Evolutionary conservation across 2,329 filamentous ascomycete species (phyloP).

Genomic region (Pseudogymnoascus sp.): DNA sequence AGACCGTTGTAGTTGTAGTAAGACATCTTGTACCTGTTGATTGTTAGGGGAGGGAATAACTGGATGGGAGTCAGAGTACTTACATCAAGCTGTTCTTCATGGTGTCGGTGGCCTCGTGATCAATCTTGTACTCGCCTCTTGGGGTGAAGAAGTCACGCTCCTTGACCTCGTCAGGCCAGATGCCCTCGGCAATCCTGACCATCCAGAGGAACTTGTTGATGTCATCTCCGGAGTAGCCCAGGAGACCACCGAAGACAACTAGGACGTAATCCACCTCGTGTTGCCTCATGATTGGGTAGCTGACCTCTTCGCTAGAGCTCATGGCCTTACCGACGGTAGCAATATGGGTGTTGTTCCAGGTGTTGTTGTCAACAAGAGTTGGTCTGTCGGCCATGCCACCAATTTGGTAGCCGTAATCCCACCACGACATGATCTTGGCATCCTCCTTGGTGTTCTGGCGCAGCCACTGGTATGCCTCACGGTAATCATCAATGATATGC

Average conservation of each 20-base stretch:
- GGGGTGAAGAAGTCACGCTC: conserved; percentile 94
- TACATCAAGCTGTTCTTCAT: conserved; percentile 99
- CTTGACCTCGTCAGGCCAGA: conserved; percentile 99
- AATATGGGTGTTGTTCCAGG: conserved; percentile 99
- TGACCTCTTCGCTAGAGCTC: conserved; percentile 95
- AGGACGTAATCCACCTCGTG: conserved; percentile 99
- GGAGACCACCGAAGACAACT: conserved; percentile 88
- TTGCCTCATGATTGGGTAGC: conserved; percentile 96
- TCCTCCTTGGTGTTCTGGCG: conserved; percentile 92
- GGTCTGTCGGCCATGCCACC: conserved; percentile 98
- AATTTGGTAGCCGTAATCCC: conserved; percentile 99
- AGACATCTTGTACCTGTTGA: conserved; percentile 94
- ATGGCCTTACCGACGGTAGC: conserved; percentile 98
- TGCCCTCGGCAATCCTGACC: conserved; percentile 97
- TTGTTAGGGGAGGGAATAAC: conserved; percentile 19
- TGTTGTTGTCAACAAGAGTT: conserved; percentile 98
- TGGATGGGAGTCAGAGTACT: conserved; percentile 34
- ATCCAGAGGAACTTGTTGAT: conserved; percentile 99
- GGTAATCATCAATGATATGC: conserved; percentile 98
- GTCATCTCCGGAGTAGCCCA: conserved; percentile 96
- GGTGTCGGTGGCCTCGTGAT: conserved; percentile 84
- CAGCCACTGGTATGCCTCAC: conserved; percentile 98
- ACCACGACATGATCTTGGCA: conserved; percentile 99
- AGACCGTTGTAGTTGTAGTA: conserved; percentile 96
- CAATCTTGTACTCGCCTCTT: conserved; percentile 90